Conservation (phyloP, 2,329 filamentous ascomycete genomes). For the Ceratocystis albifundus region DNA sequence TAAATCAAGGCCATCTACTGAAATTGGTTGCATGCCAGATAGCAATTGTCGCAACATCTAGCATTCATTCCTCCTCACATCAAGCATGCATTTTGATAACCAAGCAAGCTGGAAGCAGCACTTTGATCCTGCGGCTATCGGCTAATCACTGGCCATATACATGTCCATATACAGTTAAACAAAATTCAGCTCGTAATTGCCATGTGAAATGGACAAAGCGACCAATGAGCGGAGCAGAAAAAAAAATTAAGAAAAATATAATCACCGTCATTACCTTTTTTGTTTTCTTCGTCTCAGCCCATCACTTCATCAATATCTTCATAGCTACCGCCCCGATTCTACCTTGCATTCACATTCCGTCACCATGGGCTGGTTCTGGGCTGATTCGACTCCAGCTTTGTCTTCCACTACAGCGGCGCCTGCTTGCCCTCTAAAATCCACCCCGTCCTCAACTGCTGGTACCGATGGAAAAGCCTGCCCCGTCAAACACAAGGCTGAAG, state of each 20-base stretch:
- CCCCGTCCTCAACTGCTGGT: slow-evolving; percentile 3
- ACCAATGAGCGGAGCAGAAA: slow-evolving; percentile 21
- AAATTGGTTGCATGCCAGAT: neutral
- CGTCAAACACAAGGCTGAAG: slow-evolving; percentile 16
- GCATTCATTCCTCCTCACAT: neutral
- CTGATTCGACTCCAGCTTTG: slow-evolving; percentile 36
- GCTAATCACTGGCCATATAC: neutral
- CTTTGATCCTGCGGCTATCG: neutral
- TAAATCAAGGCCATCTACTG: neutral
- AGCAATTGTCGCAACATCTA: neutral
- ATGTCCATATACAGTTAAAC: neutral
- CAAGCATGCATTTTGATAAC: no score
- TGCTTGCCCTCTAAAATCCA: slow-evolving; percentile 18
- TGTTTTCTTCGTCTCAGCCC: neutral
- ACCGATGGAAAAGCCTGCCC: slow-evolving; percentile 10
- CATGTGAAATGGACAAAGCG: neutral
- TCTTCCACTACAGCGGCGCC: slow-evolving; percentile 16
- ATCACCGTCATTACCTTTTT: slow-evolving; percentile 13
- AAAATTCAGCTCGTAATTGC: neutral
- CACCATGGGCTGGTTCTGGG: slow-evolving; percentile 54
- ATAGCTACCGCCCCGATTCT: slow-evolving; percentile 15
- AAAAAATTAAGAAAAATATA: slow-evolving; percentile 5
- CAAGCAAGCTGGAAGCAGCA: no score
- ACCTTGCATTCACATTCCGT: slow-evolving; percentile 15
- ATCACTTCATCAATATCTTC: neutral